Percentiles rank a stretch among this genome's conserved stretches.
phyloP scores from a whole-genome alignment of 805 yeast species.

The Sugiyamaella lignohabitans region DNA sequence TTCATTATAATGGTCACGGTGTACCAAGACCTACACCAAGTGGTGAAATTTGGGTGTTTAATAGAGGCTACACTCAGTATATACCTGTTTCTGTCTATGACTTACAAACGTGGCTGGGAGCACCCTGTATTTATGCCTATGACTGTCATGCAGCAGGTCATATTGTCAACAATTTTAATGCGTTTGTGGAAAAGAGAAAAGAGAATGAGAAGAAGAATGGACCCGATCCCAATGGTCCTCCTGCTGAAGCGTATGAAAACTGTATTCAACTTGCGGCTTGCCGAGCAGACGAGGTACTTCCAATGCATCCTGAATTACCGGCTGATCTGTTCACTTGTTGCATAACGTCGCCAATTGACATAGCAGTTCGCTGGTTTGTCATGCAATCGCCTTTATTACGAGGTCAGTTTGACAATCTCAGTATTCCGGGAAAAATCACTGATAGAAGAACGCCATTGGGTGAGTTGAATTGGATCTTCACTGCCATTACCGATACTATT shows the following conservation, averaged over 20 bases:
- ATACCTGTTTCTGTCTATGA: slow-evolving; percentile 95
- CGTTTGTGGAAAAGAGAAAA: slow-evolving; percentile 82
- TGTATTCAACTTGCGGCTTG: slow-evolving; percentile 95
- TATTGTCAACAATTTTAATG: slow-evolving; percentile 80
- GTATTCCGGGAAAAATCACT: slow-evolving; percentile 83
- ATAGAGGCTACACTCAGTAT: slow-evolving; percentile 93
- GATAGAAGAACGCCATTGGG: slow-evolving; percentile 95
- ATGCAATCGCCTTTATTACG: slow-evolving; percentile 48
- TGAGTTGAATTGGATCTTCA: slow-evolving; percentile 94
- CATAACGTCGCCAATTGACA: slow-evolving; percentile 90
- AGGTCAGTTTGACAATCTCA: slow-evolving; percentile 36
- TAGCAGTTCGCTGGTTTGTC: slow-evolving; percentile 85
- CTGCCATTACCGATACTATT: slow-evolving; percentile 95
- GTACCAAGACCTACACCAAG: slow-evolving; percentile 95
- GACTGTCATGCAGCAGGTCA: slow-evolving; percentile 95
- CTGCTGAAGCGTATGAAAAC: slow-evolving; percentile 65
- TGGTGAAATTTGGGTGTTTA: slow-evolving; percentile 98
- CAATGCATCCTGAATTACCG: slow-evolving; percentile 91
- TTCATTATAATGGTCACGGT: slow-evolving; percentile 97
- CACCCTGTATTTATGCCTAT: slow-evolving; percentile 91
- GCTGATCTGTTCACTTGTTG: slow-evolving; percentile 96
- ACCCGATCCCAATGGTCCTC: slow-evolving; percentile 45
- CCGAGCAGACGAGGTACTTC: slow-evolving; percentile 72
- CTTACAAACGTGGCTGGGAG: slow-evolving; percentile 94
- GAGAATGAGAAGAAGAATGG: slow-evolving; percentile 52